Base-by-base conservation (phyloP, 2,329 filamentous ascomycete species). In the Fusarium denticulatum region DNA sequence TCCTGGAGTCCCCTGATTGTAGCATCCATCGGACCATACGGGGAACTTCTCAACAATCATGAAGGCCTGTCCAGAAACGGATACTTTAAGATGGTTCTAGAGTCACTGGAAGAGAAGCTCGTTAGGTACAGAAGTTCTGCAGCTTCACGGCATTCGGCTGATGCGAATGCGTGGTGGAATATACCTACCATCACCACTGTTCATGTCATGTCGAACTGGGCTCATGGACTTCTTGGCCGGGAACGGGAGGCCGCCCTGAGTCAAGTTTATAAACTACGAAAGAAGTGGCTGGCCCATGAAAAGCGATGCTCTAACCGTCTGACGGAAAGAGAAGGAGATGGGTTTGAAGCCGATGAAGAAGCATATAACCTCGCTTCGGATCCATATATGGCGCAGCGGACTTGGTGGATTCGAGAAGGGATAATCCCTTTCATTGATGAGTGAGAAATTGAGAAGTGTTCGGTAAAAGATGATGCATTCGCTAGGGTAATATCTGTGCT, bases 281-380 rank as follows among this genome's bases (percentile, higher is more conserved):
- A 46, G 18, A 20, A 11, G 28, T 58, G 18, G 55, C 18, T 36
- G 10, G 28, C 14, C 1, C 5, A 46, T 7, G 4, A 18, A 22
- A 22, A 58, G 26, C n/a, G 55, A 22, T 7, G 4, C 2, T 8
- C 9, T 12, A 9, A n/a, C 0, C 13, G 2, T n/a, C 6, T 22
- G 5, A 1, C 2, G 7, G 5, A 34, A 1, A 12, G 14, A 7
- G 13, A 34, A 24, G n/a, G 3, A 5, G 3, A 34, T 12, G 30
- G 16, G 10, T 57, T 10, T 16, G 30, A 46, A 26, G 39, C 28
- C 0, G 55, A 57, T 34, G 55, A 57, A 22, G 39, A 58, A 13
- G 40, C 39, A 13, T 42, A 14, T 18, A 42, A 30, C 15, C 7
- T 18, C 11, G 16, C 6, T 7, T 42, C 22, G 10, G 32, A 28